Evolutionary conservation across 164 flowering plant species (phyloP).

Genomic region (Kalanchoe fedtschenkoi): DNA sequence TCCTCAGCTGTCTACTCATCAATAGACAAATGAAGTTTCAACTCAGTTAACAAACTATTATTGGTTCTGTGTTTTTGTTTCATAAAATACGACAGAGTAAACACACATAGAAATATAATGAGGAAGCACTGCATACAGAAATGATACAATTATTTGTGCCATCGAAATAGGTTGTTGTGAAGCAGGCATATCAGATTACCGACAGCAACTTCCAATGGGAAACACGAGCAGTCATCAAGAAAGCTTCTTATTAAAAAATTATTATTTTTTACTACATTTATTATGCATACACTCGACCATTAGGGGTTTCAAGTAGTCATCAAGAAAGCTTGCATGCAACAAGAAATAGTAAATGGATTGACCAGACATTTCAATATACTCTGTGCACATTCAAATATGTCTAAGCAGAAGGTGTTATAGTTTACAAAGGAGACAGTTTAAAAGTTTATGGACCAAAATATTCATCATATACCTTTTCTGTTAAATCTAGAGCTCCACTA

Average conservation of each 20-base stretch:
- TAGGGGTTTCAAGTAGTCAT: too few relatives aligned
- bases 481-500: conserved; percentile 97
- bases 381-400: too few relatives aligned
- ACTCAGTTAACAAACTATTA: not conserved
- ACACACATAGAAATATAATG: not conserved
- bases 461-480: conserved; percentile 60
- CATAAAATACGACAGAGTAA: too few relatives aligned
- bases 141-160: not conserved
- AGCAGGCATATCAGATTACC: not conserved
- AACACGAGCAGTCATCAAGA: not conserved
- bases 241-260: too few relatives aligned
- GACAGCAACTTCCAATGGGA: not conserved
- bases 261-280: too few relatives aligned
- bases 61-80: too few relatives aligned
- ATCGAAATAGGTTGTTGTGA: not conserved
- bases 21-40: not conserved
- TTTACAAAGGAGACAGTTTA: not conserved
- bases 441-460: not conserved
- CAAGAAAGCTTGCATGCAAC: not conserved
- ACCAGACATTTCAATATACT: not conserved
- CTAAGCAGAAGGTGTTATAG: too few relatives aligned
- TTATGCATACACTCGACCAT: too few relatives aligned
- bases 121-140: not conserved
- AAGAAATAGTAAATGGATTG: not conserved
- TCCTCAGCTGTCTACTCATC: conserved; percentile 83